Evolutionary conservation across 306 rosid species (phyloP).

Genomic region (Parietaria judaica): DNA sequence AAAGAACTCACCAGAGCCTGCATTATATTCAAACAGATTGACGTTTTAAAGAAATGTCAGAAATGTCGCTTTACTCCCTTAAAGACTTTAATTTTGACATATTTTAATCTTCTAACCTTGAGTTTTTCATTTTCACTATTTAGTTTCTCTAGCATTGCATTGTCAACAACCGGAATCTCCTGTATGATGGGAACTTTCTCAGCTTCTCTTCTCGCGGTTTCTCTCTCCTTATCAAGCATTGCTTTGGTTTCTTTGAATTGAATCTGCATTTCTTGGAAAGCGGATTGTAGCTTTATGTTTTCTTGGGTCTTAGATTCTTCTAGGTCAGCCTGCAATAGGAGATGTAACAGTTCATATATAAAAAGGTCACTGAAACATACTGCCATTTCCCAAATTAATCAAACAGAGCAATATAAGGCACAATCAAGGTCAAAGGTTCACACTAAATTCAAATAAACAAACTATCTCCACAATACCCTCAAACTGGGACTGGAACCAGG

Average conservation of each 20-base stretch:
- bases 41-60: conserved; percentile 20
- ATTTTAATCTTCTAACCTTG: conserved; percentile 52
- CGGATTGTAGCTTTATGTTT: conserved; percentile 70
- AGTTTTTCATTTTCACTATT: conserved; percentile 86
- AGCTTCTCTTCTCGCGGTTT: conserved; percentile 54
- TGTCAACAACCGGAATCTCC: conserved; percentile 92
- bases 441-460: too few species aligned
- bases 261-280: conserved; percentile 76
- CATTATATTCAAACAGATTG: conserved; percentile 26
- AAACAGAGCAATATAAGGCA: too few species aligned
- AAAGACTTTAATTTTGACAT: conserved; percentile 10
- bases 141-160: conserved; percentile 66
- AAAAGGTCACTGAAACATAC: background rate
- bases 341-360: background rate
- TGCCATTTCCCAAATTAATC: background rate
- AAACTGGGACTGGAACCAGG: too few species aligned
- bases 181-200: conserved; percentile 66
- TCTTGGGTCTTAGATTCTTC: conserved; percentile 89
- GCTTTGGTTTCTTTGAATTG: conserved; percentile 75
- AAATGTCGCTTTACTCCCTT: conserved; percentile 5
- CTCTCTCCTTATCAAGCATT: conserved; percentile 68
- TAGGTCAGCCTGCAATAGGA: conserved; percentile 58
- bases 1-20: conserved; percentile 85
- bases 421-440: too few species aligned
- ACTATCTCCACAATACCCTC: too few species aligned